A percentile compares a stretch with the other conserved stretches of the same genome.
Evolutionary conservation across 1,139 yeast species (phyloP).

Genomic region (Spencermartinsiella ligniputridi): DNA sequence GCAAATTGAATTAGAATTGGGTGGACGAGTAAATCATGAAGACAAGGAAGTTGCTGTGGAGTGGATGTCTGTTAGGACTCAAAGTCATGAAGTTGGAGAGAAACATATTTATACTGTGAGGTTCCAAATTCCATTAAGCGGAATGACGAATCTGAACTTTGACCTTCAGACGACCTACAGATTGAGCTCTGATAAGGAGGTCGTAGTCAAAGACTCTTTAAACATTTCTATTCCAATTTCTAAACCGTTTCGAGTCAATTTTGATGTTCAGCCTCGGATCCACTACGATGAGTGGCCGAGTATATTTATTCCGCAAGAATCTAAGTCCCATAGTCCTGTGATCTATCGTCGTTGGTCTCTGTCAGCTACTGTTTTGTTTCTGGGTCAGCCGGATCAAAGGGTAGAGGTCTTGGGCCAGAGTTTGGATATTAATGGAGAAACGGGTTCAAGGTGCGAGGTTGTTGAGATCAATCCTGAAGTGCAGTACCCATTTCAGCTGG

Average conservation of each 20-base stretch:
- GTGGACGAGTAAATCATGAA: constrained; percentile 19
- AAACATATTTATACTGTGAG: constrained; percentile 1
- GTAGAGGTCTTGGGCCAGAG: constrained; percentile 23
- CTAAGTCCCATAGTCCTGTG: constrained; percentile 21
- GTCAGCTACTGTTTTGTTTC: constrained; percentile 23
- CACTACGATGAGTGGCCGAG: constrained; percentile 35
- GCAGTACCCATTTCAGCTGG: constrained; percentile 12
- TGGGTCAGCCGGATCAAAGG: constrained; percentile 20
- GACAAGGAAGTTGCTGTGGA: constrained; percentile 13
- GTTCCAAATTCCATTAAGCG: background rate
- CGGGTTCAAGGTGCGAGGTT: constrained; percentile 21
- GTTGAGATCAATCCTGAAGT: constrained; percentile 10
- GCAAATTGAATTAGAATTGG: constrained; percentile 21
- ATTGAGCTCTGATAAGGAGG: constrained; percentile 22
- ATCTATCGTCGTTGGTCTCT: constrained; percentile 32
- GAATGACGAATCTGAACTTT: constrained; percentile 4
- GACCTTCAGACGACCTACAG: constrained; percentile 27
- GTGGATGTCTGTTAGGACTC: constrained; percentile 5
- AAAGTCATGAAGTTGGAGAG: constrained; percentile 4
- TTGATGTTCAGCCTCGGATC: constrained; percentile 31
- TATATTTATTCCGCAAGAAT: constrained; percentile 28
- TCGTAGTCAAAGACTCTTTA: constrained; percentile 26
- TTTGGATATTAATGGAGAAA: constrained; percentile 14
- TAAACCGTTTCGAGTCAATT: constrained; percentile 32
- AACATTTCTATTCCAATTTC: constrained; percentile 26